phyloP scores from a whole-genome alignment of 352 stramenopile species.

The Globisporangium takayamanum region DNA sequence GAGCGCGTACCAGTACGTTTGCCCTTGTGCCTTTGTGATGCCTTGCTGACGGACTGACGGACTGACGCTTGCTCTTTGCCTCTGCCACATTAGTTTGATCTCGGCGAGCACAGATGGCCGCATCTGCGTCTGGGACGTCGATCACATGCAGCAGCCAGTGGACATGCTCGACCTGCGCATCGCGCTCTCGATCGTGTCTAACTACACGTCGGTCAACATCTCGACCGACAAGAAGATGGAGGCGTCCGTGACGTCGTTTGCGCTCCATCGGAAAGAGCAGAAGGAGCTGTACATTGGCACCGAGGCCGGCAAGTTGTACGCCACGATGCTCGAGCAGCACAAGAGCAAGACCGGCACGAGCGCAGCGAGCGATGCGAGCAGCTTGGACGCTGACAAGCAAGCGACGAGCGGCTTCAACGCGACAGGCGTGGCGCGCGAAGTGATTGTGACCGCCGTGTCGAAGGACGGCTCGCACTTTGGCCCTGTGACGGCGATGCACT shows the following conservation, averaged over 20 bases:
- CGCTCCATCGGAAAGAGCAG: slow-evolving; percentile 74
- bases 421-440: slow-evolving; percentile 34
- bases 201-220: slow-evolving; percentile 55
- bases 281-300: slow-evolving; percentile 83
- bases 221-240: slow-evolving; percentile 83
- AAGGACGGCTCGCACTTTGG: slow-evolving; percentile 75
- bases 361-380: slow-evolving; percentile 11
- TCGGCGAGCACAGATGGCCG: slow-evolving; percentile 83
- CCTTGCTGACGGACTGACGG: neutral
- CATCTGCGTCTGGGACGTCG: slow-evolving; percentile 81
- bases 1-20: slow-evolving; percentile 68
- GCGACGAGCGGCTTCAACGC: slow-evolving; percentile 18
- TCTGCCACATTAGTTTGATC: slow-evolving; percentile 46
- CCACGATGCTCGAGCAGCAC: slow-evolving; percentile 65
- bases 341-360: slow-evolving; percentile 28
- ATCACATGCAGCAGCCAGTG: slow-evolving; percentile 76
- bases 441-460: slow-evolving; percentile 61
- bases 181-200: slow-evolving; percentile 69
- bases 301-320: slow-evolving; percentile 75
- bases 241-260: slow-evolving; percentile 75
- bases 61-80: neutral
- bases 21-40: neutral
- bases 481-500: slow-evolving; percentile 79
- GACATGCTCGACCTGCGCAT: slow-evolving; percentile 83
- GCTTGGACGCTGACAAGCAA: slow-evolving; percentile 31